Percentiles rank a stretch among this genome's conserved stretches.
phyloP scores from a whole-genome alignment of 2,329 filamentous ascomycete genomes.

The Talaromyces sp. region DNA sequence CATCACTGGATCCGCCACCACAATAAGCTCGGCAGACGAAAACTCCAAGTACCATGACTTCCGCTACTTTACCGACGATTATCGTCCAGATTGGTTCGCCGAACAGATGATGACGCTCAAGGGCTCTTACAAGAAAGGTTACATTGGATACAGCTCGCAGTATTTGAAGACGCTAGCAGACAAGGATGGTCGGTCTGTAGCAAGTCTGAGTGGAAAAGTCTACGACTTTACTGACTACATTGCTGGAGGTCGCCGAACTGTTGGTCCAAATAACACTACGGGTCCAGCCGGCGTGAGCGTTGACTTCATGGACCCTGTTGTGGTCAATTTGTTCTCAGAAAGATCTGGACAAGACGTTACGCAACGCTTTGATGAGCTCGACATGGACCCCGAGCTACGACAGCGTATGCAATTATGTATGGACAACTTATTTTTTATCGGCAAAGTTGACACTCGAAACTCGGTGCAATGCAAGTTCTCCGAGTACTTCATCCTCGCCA shows the following conservation, averaged over 20 bases:
- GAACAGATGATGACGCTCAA: constrained; percentile 80
- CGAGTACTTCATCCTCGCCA: constrained; percentile 80
- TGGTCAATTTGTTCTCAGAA: constrained; percentile 73
- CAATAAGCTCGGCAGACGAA: constrained; percentile 63
- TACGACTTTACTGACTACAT: constrained; percentile 89
- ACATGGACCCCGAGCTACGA: constrained; percentile 55
- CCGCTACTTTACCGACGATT: constrained; percentile 75
- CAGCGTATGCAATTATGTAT: constrained; percentile 74
- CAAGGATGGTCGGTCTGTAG: constrained; percentile 62
- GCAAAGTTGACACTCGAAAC: constrained; percentile 84
- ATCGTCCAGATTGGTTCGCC: constrained; percentile 83
- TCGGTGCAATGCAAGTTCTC: constrained; percentile 82
- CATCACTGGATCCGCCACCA: constrained; percentile 61
- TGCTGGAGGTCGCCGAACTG: constrained; percentile 65
- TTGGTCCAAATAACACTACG: constrained; percentile 53
- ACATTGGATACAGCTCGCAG: constrained; percentile 73
- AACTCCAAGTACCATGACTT: constrained; percentile 91
- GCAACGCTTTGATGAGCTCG: constrained; percentile 73
- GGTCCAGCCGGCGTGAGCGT: constrained; percentile 51
- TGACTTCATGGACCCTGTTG: constrained; percentile 75
- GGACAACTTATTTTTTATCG: constrained; percentile 92
- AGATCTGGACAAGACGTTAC: constrained; percentile 75
- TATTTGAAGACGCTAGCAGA: constrained; percentile 69
- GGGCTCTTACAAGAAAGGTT: constrained; percentile 77
- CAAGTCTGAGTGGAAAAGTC: constrained; percentile 71